Conservation (phyloP, 768 basidiomycete genomes). For the Fomitopsis pulvina region DNA sequence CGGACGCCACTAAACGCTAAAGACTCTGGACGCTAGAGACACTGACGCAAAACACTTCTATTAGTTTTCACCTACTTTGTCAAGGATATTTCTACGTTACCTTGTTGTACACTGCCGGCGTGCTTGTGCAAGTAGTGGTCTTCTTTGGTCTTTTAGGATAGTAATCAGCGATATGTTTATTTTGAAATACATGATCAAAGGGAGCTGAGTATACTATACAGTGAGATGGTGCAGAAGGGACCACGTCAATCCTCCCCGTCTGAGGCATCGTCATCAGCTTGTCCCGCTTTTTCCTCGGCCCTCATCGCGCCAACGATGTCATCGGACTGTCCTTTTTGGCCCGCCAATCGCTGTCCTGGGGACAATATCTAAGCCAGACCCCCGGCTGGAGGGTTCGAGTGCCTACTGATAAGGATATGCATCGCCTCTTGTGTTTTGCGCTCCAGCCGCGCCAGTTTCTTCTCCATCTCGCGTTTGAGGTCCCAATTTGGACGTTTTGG, state of each 20-base stretch:
- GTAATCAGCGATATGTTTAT: no score
- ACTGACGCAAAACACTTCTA: background rate
- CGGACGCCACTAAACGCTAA: slow-evolving; percentile 9
- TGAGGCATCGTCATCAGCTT: slow-evolving; percentile 43
- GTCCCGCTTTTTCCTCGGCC: slow-evolving; percentile 57
- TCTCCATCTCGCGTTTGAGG: slow-evolving; percentile 88
- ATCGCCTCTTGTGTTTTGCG: slow-evolving; percentile 88
- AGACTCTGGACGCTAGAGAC: no score
- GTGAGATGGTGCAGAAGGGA: background rate
- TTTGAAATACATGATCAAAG: background rate
- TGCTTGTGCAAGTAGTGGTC: no score
- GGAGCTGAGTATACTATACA: background rate
- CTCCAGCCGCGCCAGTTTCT: slow-evolving; percentile 84
- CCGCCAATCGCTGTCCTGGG: slow-evolving; percentile 70
- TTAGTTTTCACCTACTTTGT: background rate
- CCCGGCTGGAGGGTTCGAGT: background rate
- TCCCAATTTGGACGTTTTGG: slow-evolving; percentile 98
- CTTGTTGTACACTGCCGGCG: no score
- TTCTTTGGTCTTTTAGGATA: no score
- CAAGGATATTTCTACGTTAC: background rate
- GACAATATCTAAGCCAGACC: background rate
- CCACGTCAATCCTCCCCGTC: slow-evolving; percentile 56
- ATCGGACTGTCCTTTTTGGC: slow-evolving; percentile 73
- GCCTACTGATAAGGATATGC: slow-evolving; percentile 87
- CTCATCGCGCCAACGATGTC: slow-evolving; percentile 82